Conservation (phyloP, 495 filamentous ascomycete species). For the Tuber aestivum region DNA sequence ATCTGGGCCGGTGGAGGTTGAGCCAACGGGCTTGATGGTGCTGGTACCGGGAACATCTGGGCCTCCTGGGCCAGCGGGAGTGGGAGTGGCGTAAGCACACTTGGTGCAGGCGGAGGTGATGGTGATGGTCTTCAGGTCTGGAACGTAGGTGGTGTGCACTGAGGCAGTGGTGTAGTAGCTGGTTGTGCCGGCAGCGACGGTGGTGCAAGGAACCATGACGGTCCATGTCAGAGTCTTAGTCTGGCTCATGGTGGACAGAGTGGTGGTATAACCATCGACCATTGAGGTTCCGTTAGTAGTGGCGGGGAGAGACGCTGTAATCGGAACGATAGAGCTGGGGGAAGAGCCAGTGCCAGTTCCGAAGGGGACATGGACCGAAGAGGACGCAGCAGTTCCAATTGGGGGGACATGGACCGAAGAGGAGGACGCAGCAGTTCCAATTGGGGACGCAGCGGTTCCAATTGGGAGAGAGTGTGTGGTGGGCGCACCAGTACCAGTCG, state of each 20-base stretch:
- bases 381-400: background rate
- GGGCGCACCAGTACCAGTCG: no score
- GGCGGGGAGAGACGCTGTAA: background rate
- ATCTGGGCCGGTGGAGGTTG: background rate
- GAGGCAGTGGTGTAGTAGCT: conserved; percentile 31
- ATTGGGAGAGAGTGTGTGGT: no score
- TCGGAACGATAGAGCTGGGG: background rate
- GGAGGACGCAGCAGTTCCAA: no score
- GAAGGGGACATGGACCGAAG: background rate
- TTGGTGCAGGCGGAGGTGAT: conserved; percentile 10
- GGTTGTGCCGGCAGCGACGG: background rate
- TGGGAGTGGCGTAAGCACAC: conserved; percentile 7
- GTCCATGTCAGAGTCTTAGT: conserved; percentile 29
- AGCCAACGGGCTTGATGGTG: background rate
- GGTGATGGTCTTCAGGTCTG: conserved; percentile 17
- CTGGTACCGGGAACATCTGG: background rate
- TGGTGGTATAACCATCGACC: conserved; percentile 1
- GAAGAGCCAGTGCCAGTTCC: background rate
- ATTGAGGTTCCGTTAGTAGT: background rate
- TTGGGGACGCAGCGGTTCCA: no score
- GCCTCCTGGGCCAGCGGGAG: conserved; percentile 5
- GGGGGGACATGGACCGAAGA: no score
- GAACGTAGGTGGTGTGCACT: conserved; percentile 17
- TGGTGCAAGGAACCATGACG: conserved; percentile 25
- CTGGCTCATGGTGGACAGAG: conserved; percentile 6